Evolutionary conservation across 495 filamentous ascomycete genomes (phyloP).

Genomic region (Hypoxylon rickii): DNA sequence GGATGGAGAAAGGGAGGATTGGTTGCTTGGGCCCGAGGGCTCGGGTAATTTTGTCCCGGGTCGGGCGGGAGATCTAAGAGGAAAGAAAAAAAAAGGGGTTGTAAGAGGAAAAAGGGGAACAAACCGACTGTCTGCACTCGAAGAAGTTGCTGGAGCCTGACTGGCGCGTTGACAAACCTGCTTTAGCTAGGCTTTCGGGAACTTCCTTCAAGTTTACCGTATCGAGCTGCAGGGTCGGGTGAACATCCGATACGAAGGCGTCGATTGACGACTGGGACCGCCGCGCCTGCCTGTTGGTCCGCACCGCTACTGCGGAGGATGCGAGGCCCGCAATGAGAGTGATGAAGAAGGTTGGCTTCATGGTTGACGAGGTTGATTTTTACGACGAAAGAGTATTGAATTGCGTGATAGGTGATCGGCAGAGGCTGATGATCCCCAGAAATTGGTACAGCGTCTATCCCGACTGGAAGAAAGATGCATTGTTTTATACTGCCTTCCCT

Average conservation of each 20-base stretch:
- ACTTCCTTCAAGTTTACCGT: conserved; percentile 33
- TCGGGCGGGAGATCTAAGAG: too few species aligned
- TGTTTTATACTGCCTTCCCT: conserved; percentile 21
- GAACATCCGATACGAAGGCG: conserved; percentile 33
- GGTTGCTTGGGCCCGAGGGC: too few species aligned
- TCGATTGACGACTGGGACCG: conserved; percentile 19
- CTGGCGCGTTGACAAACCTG: conserved; percentile 30
- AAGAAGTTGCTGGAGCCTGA: conserved; percentile 40
- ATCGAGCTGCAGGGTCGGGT: conserved; percentile 30
- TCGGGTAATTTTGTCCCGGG: too few species aligned
- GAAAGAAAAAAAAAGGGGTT: neutral
- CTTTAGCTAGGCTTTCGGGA: conserved; percentile 23
- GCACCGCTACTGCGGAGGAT: conserved; percentile 22
- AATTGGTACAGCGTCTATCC: conserved; percentile 18
- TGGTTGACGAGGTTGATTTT: conserved; percentile 5
- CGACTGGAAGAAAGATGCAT: conserved; percentile 12
- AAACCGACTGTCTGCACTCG: conserved; percentile 46
- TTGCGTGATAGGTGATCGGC: conserved; percentile 25
- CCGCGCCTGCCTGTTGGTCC: conserved; percentile 19
- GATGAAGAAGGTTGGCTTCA: conserved; percentile 43
- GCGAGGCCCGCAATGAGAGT: conserved; percentile 39
- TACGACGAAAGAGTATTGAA: conserved; percentile 11
- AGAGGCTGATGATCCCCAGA: conserved; percentile 20
- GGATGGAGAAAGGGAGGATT: neutral
- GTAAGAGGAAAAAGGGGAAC: conserved; percentile 3